Evolutionary conservation across 441 rosid species (phyloP).

Genomic region (Adansonia gregorii): DNA sequence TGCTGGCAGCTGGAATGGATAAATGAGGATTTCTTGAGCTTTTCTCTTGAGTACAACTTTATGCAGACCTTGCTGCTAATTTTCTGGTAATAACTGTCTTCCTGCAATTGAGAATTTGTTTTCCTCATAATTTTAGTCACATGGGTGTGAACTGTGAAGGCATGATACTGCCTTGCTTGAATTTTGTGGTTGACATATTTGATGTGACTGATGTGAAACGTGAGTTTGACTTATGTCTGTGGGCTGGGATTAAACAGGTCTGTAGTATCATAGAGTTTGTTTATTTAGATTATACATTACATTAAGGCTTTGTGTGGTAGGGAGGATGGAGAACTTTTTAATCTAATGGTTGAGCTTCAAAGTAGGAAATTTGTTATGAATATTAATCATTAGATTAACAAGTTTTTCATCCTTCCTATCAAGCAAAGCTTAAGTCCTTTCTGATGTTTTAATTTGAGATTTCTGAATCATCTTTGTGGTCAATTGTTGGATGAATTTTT

Average conservation of each 20-base stretch:
- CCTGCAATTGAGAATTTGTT: slow-evolving; percentile 45
- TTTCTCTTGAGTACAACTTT: slow-evolving; percentile 76
- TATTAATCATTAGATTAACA: no score
- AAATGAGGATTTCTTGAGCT: slow-evolving; percentile 85
- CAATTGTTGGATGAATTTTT: slow-evolving; percentile 63
- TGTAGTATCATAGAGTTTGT: slow-evolving; percentile 19
- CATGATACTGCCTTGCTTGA: slow-evolving; percentile 2
- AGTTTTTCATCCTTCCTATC: no score
- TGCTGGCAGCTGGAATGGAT: slow-evolving; percentile 88
- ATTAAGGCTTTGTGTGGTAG: slow-evolving; percentile 22
- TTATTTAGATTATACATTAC: slow-evolving; percentile 17
- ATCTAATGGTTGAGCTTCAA: no score
- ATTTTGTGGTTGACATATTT: background rate
- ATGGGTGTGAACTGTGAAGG: slow-evolving; percentile 32
- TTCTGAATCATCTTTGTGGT: slow-evolving; percentile 55
- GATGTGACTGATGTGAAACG: slow-evolving; percentile 14
- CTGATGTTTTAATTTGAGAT: slow-evolving; percentile 31
- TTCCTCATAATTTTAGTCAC: slow-evolving; percentile 25
- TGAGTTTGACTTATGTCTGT: slow-evolving; percentile 8
- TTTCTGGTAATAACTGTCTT: slow-evolving; percentile 73
- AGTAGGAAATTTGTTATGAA: no score
- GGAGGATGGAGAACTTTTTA: no score
- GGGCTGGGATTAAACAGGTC: slow-evolving; percentile 11
- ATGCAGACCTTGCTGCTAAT: slow-evolving; percentile 71
- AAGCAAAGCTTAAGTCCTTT: background rate